phyloP scores from a whole-genome alignment of 2,329 filamentous ascomycete genomes.

The Helicocarpus griseus region DNA sequence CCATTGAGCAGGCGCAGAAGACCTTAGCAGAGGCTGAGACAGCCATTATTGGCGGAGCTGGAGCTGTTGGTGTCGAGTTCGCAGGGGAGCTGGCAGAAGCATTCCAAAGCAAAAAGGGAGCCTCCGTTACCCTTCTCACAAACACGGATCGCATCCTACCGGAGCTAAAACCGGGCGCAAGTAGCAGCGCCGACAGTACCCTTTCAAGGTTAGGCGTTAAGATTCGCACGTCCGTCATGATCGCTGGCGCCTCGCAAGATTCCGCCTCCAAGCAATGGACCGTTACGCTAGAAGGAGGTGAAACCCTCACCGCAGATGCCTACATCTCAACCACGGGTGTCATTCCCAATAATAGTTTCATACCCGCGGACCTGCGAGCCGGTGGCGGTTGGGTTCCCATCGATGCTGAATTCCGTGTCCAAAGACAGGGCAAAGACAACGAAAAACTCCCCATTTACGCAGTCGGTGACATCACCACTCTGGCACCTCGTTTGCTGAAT shows the following conservation, averaged over 20 bases:
- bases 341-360: conserved; percentile 15
- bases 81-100: conserved; percentile 40
- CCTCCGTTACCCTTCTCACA: conserved; percentile 34
- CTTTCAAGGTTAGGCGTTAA: conserved; percentile 9
- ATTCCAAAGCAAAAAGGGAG: conserved; percentile 18
- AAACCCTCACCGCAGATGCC: conserved; percentile 17
- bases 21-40: conserved; percentile 29
- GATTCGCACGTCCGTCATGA: conserved; percentile 7
- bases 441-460: conserved; percentile 10
- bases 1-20: conserved; percentile 26
- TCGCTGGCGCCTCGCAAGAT: conserved; percentile 6
- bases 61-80: conserved; percentile 40
- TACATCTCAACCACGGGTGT: conserved; percentile 15
- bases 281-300: conserved; percentile 7
- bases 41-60: conserved; percentile 41
- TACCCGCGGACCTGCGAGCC: conserved; percentile 11
- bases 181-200: conserved; percentile 5
- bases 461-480: conserved; percentile 12
- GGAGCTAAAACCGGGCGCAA: background rate
- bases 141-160: conserved; percentile 9
- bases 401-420: conserved; percentile 11
- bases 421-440: background rate
- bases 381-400: conserved; percentile 14
- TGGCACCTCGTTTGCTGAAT: conserved; percentile 4
- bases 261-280: conserved; percentile 8